Conservation (phyloP, 805 yeast genomes). For the Cyberlindnera maclurae region DNA sequence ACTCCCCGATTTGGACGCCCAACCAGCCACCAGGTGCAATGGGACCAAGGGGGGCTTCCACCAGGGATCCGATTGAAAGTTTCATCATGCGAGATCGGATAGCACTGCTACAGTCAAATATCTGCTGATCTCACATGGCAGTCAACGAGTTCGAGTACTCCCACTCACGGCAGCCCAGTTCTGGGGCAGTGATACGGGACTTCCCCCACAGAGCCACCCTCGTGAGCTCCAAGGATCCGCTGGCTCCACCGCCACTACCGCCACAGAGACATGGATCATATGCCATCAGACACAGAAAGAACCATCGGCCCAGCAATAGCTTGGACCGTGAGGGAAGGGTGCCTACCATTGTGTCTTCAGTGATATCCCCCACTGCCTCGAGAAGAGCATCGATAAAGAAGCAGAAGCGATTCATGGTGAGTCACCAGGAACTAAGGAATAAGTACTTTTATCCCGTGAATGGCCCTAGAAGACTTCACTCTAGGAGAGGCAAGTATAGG, state of each 20-base stretch:
- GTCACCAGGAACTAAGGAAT: slow-evolving; percentile 12
- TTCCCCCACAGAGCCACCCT: slow-evolving; percentile 7
- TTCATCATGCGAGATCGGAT: too few relatives aligned
- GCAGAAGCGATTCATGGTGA: slow-evolving; percentile 19
- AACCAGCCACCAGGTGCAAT: too few relatives aligned
- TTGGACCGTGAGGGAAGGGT: slow-evolving; percentile 11
- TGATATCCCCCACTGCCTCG: slow-evolving; percentile 9
- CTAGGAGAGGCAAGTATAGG: slow-evolving; percentile 22
- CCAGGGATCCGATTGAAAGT: too few relatives aligned
- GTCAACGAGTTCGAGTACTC: slow-evolving; percentile 1
- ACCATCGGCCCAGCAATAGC: neutral
- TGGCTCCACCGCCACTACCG: neutral
- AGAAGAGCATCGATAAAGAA: slow-evolving; percentile 11
- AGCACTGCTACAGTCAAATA: too few relatives aligned
- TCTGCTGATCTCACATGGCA: neutral
- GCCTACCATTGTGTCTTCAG: slow-evolving; percentile 17
- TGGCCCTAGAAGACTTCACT: slow-evolving; percentile 17
- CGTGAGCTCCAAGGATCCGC: slow-evolving; percentile 5
- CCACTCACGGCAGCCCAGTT: slow-evolving; percentile 5
- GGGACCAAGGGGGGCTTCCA: too few relatives aligned
- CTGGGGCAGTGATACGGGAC: slow-evolving; percentile 7
- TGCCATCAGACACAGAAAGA: slow-evolving; percentile 3
- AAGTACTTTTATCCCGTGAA: slow-evolving; percentile 21
- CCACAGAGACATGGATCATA: slow-evolving; percentile 1
- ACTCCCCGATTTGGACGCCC: too few relatives aligned